A percentile compares a stretch with the other conserved stretches of the same genome.
Evolutionary conservation across 1,284 basidiomycete genomes (phyloP).

Genomic region (Clitocybe nebularis): DNA sequence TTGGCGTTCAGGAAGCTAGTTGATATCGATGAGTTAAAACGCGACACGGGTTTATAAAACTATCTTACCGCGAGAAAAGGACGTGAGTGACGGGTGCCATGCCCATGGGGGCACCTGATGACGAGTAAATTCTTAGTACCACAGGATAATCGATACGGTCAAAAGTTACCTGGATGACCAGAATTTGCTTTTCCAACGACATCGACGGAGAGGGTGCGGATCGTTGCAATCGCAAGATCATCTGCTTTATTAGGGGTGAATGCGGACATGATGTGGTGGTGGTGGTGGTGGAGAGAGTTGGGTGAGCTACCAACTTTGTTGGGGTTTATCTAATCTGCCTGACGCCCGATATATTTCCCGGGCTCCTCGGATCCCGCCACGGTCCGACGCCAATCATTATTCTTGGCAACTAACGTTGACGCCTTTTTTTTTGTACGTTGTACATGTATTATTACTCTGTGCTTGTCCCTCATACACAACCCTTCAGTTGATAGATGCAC

Average conservation of each 20-base stretch:
- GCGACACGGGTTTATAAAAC: too few relatives aligned
- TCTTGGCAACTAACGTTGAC: neutral
- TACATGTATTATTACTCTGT: neutral
- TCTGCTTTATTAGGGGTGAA: constrained; percentile 44
- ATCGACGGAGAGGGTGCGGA: constrained; percentile 71
- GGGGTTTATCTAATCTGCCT: constrained; percentile 22
- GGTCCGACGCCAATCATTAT: constrained; percentile 9
- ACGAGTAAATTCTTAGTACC: constrained; percentile 11
- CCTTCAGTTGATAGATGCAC: constrained; percentile 47
- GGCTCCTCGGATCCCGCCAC: constrained; percentile 7
- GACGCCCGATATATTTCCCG: constrained; percentile 9
- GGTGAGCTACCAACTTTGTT: constrained; percentile 12
- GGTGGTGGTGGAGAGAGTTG: constrained; percentile 25
- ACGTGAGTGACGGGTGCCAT: constrained; percentile 89
- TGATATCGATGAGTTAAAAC: too few relatives aligned
- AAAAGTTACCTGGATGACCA: constrained; percentile 74
- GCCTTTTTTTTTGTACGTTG: constrained; percentile 2
- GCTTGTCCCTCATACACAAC: constrained; percentile 1
- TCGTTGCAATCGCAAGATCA: constrained; percentile 59
- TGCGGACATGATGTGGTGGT: constrained; percentile 43
- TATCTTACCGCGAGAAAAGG: constrained; percentile 69
- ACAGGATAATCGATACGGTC: constrained; percentile 4
- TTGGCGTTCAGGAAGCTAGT: constrained; percentile 87
- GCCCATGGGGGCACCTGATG: constrained; percentile 83
- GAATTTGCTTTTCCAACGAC: constrained; percentile 83